Evolutionary conservation across 208 protist species (phyloP), one percentile per base, ranked within the genome.

Genomic region (Leishmania arabica): DNA sequence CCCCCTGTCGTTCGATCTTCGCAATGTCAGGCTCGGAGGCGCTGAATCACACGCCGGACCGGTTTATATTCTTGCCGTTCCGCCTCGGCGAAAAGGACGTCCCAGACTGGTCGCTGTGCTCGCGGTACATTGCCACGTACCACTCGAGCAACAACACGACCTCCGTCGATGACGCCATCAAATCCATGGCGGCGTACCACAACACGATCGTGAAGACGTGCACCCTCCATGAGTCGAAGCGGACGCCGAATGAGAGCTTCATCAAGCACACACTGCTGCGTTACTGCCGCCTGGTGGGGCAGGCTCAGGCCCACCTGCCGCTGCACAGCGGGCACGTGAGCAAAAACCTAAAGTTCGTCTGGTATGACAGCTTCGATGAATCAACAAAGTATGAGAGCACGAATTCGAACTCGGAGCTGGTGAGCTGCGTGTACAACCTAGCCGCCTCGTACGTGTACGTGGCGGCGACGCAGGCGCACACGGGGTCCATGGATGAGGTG

Each of bases 361-460:
- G 92, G 92, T 53, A 78, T 21, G 90, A 94, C 84, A 94, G 91
- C 86, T 97, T 96, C 77, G 87, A 92, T 77, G 85, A 90, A 24
- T 86, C 72, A 24, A 58, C 74, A 58, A 93, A 94, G 84, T 92
- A 94, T 60, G 88, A 92, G 64, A 89, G 87, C 34, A 78, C 81
- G 31, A 95, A 96, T 77, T 79, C 80, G 4, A 96, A 97, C 80
- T 65, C 88, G 54, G 92, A 97, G 87, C 85, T 97, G 60, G 77
- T 95, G 62, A 94, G 90, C 80, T 92, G 90, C 83, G 82, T 96
- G 54, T 96, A 95, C 86, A 97, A 97, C 86, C 78, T 97, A 15
- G 94, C 91, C 8, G 94, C 94, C 31, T 94, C 91, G 7, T 93
- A 92, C 80, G 87, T 77, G 21, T 84, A 86, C 51, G 82, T 96